Evolutionary conservation across 768 basidiomycete species (phyloP).

Genomic region (Tephrocybe sp.): DNA sequence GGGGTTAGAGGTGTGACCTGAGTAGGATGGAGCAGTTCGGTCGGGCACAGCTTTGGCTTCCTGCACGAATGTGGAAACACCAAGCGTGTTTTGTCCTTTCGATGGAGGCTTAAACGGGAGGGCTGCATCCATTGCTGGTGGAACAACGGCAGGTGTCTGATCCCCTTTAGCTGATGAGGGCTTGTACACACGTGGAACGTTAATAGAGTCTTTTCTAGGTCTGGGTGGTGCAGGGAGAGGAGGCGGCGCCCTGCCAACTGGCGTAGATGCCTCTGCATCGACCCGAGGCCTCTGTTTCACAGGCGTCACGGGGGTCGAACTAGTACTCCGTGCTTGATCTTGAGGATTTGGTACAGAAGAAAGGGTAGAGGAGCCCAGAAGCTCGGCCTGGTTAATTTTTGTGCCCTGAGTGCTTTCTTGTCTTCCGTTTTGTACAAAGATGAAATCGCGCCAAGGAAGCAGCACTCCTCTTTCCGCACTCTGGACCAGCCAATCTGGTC

Average conservation of each 20-base stretch:
- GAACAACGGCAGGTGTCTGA: background rate
- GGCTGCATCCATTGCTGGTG: too few species aligned
- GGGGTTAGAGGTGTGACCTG: constrained; percentile 64
- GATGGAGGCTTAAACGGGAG: background rate
- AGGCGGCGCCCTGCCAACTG: background rate
- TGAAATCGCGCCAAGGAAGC: constrained; percentile 79
- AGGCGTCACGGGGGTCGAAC: constrained; percentile 4
- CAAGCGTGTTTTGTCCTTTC: background rate
- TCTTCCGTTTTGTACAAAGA: constrained; percentile 49
- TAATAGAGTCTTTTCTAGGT: background rate
- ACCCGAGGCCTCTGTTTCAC: constrained; percentile 2
- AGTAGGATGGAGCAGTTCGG: constrained; percentile 55
- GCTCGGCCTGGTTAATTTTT: constrained; percentile 33
- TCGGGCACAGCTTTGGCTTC: background rate
- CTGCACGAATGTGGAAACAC: background rate
- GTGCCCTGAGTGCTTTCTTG: constrained; percentile 49
- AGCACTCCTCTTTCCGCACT: constrained; percentile 66
- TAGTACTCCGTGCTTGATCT: background rate
- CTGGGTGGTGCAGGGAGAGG: background rate
- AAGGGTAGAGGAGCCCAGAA: constrained; percentile 22
- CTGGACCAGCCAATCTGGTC: constrained; percentile 84
- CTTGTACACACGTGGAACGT: background rate
- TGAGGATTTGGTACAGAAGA: background rate
- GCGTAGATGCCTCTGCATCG: background rate
- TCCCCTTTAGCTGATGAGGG: background rate